Percentiles rank a stretch among this genome's conserved stretches.
phyloP scores from a whole-genome alignment of 176 grass and related monocot species.

The Ensete ventricosum region DNA sequence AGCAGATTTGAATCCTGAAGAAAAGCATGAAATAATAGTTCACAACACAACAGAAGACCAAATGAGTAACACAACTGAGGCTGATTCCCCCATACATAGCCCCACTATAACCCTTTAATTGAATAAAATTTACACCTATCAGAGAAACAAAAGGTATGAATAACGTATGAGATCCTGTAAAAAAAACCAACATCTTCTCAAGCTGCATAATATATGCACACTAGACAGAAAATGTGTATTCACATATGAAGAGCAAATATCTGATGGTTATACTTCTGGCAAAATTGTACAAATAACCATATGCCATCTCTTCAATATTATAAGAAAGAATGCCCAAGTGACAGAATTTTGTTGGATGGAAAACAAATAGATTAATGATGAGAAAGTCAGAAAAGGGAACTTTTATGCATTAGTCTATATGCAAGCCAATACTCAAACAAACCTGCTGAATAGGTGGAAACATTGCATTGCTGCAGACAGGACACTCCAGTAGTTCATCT shows the following conservation, averaged over 20 bases:
- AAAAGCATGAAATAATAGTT: background rate
- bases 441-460: constrained; percentile 34
- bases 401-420: background rate
- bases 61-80: no score
- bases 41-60: no score
- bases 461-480: constrained; percentile 22
- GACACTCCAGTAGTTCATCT: constrained; percentile 19
- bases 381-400: background rate
- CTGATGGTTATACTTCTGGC: no score
- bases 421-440: background rate
- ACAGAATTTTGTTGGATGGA: no score
- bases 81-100: no score
- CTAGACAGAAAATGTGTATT: background rate
- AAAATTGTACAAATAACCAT: no score
- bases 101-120: no score
- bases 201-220: background rate
- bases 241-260: no score
- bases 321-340: no score
- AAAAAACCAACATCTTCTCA: background rate
- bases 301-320: no score
- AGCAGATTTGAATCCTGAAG: background rate
- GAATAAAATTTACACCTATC: no score
- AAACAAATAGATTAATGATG: no score
- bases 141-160: background rate
- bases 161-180: background rate